phyloP scores from a whole-genome alignment of 1,139 yeast species.

The Yamadazyma atlantica region DNA sequence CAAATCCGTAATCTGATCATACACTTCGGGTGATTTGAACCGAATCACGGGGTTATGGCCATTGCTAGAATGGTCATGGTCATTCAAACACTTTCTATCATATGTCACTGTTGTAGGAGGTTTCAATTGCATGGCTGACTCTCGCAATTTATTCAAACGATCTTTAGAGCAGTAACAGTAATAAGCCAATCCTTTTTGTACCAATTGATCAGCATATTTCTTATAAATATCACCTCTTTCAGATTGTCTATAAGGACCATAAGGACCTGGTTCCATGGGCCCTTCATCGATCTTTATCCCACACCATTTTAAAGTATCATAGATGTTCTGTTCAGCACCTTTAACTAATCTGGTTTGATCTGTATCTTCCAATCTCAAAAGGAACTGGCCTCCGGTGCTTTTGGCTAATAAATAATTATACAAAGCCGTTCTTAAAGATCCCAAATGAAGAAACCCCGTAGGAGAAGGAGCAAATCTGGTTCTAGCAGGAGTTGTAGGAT shows the following conservation, averaged over 20 bases:
- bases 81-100: slow-evolving; percentile 71
- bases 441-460: slow-evolving; percentile 88
- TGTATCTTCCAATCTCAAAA: slow-evolving; percentile 87
- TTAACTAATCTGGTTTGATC: slow-evolving; percentile 74
- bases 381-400: slow-evolving; percentile 75
- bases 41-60: slow-evolving; percentile 49
- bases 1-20: slow-evolving; percentile 67
- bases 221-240: slow-evolving; percentile 68
- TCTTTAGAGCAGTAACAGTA: slow-evolving; percentile 84
- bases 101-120: slow-evolving; percentile 94
- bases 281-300: slow-evolving; percentile 80
- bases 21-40: slow-evolving; percentile 67
- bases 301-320: slow-evolving; percentile 76
- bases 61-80: slow-evolving; percentile 19
- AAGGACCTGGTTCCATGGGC: slow-evolving; percentile 64
- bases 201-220: slow-evolving; percentile 52
- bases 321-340: slow-evolving; percentile 83
- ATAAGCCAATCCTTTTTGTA: slow-evolving; percentile 74
- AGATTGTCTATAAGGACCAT: slow-evolving; percentile 82
- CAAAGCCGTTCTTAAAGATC: slow-evolving; percentile 89
- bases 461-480: slow-evolving; percentile 99
- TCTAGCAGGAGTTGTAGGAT: slow-evolving; percentile 63
- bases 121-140: slow-evolving; percentile 67
- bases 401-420: slow-evolving; percentile 84
- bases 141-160: slow-evolving; percentile 64